These are phyloP conservation scores for Guillardia theta DNA, from an alignment of 78 protist genomes.

Conservation along the genomic window DNA sequence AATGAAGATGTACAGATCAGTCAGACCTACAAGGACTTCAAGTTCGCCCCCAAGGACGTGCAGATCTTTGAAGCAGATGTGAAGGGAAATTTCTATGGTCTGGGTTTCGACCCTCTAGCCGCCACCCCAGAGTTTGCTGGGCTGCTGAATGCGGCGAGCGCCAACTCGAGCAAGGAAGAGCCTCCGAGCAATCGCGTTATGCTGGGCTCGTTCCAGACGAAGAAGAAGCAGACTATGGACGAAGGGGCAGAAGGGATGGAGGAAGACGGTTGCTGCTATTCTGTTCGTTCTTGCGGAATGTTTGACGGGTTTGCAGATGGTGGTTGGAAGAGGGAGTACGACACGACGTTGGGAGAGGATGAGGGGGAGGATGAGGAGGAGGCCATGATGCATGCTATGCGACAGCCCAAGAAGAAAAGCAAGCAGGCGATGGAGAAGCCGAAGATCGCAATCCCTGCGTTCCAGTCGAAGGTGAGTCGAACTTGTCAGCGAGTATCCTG, in stretches of 20 bases:
- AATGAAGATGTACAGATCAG: background rate
- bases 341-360: background rate
- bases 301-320: background rate
- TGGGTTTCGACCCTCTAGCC: slow-evolving; percentile 20
- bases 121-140: background rate
- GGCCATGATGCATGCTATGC: background rate
- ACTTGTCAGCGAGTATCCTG: too few relatives aligned
- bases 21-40: background rate
- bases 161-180: background rate
- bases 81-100: background rate
- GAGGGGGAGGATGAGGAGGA: slow-evolving; percentile 1
- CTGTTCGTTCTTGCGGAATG: too few relatives aligned
- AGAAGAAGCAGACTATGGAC: background rate
- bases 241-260: background rate
- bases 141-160: background rate
- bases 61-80: background rate
- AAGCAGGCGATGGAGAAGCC: background rate
- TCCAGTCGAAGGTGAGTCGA: background rate
- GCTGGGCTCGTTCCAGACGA: background rate
- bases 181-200: background rate
- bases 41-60: background rate
- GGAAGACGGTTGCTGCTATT: too few relatives aligned
- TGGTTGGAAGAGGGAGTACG: background rate
- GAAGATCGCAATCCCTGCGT: background rate
- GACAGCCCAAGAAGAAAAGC: background rate